Evolutionary conservation across 2,329 filamentous ascomycete species (phyloP).

Genomic region (Xylaria sp.): DNA sequence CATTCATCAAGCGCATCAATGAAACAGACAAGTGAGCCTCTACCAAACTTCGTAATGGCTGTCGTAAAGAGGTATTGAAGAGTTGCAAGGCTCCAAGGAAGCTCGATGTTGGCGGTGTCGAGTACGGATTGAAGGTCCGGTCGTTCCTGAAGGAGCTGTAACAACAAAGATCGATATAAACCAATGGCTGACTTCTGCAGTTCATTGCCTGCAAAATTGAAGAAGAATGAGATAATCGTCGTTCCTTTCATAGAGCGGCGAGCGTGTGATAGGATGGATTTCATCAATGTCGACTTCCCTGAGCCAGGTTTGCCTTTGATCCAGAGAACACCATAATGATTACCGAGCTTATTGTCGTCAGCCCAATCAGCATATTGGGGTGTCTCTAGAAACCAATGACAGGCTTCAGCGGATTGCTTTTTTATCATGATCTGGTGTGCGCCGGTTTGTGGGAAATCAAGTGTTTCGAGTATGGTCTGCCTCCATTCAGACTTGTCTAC

Average conservation of each 20-base stretch:
- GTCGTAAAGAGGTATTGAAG: neutral
- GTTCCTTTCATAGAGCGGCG: constrained; percentile 30
- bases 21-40: constrained; percentile 34
- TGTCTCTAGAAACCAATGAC: constrained; percentile 42
- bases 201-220: constrained; percentile 57
- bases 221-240: constrained; percentile 56
- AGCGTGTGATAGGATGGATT: constrained; percentile 42
- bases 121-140: constrained; percentile 49
- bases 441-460: constrained; percentile 34
- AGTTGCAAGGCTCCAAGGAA: neutral
- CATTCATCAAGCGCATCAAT: constrained; percentile 60
- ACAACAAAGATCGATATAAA: constrained; percentile 62
- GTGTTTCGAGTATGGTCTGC: neutral
- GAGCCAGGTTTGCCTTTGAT: constrained; percentile 57
- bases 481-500: neutral
- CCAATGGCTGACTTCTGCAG: constrained; percentile 59
- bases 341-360: constrained; percentile 38
- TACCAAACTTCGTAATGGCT: constrained; percentile 34
- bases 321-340: constrained; percentile 54
- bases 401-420: constrained; percentile 37
- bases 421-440: constrained; percentile 32
- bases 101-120: neutral
- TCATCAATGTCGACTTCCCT: constrained; percentile 59
- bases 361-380: constrained; percentile 50
- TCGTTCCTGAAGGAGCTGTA: constrained; percentile 55